A percentile compares a stretch with the other conserved stretches of the same genome.
Conservation (phyloP, 495 filamentous ascomycete species). For the Penicillium alfredii region DNA sequence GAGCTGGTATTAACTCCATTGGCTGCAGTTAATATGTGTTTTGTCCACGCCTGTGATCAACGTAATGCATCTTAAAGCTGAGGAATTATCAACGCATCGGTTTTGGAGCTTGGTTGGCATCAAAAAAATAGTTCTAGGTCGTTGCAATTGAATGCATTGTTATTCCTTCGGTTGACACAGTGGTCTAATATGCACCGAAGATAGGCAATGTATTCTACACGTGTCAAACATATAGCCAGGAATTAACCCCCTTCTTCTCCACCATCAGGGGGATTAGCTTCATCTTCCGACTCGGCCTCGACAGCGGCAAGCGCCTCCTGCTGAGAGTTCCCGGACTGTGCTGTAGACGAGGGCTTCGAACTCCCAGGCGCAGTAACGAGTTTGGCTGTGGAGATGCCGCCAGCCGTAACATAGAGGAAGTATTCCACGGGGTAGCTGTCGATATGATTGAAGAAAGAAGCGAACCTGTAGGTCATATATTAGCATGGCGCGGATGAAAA, state of each 20-base stretch:
- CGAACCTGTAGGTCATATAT: constrained; percentile 48
- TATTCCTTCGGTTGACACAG: too few relatives aligned
- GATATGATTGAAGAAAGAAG: constrained; percentile 76
- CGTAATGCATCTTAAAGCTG: too few relatives aligned
- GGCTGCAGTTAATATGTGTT: too few relatives aligned
- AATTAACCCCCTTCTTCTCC: constrained; percentile 19
- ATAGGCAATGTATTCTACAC: too few relatives aligned
- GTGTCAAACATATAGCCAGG: too few relatives aligned
- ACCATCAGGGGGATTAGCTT: constrained; percentile 12
- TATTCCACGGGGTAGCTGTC: constrained; percentile 66
- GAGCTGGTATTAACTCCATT: too few relatives aligned
- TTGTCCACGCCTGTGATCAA: too few relatives aligned
- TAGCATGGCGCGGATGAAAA: constrained; percentile 6
- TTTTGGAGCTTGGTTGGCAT: too few relatives aligned
- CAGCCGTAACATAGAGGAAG: constrained; percentile 72
- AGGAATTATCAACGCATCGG: too few relatives aligned
- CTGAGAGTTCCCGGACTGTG: constrained; percentile 16
- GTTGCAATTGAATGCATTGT: too few relatives aligned
- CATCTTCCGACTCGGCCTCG: constrained; percentile 28
- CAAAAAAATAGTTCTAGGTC: too few relatives aligned
- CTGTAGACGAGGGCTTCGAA: background rate
- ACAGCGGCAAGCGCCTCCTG: constrained; percentile 28
- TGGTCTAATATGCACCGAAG: too few relatives aligned
- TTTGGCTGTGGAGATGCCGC: constrained; percentile 51
- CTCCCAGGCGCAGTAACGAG: constrained; percentile 12